Evolutionary conservation across 495 filamentous ascomycete species (phyloP), one percentile per base, ranked within the genome.

Genomic region (Aspergillus baeticus): DNA sequence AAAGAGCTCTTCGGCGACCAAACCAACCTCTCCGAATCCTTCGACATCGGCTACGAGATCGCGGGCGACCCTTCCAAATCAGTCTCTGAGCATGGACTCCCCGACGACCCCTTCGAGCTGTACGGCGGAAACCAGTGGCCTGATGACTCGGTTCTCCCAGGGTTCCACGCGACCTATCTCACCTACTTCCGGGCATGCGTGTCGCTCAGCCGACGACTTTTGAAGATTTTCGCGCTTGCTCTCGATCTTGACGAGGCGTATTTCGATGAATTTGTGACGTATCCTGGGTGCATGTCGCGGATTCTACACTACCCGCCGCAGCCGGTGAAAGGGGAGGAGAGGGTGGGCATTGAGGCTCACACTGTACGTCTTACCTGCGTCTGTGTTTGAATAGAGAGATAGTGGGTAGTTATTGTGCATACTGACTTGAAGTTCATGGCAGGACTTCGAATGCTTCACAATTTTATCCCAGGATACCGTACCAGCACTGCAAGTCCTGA

Each of bases 361-460:
- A 76, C 75, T 14, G 69, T 68, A 33, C 23, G 48, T 35, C 2
- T 22, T 23, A 21, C 11, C 43, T 15, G 11, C 1, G 5, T 45
- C 3, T 0, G 23, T 34, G 14, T n/a, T n/a, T n/a, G n/a, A n/a
- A n/a, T n/a, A n/a, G n/a, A n/a, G n/a, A n/a, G n/a, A n/a, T n/a
- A n/a, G n/a, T n/a, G n/a, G n/a, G n/a, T n/a, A n/a, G n/a, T n/a
- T n/a, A n/a, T n/a, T n/a, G n/a, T n/a, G n/a, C n/a, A n/a, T n/a
- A n/a, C n/a, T n/a, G n/a, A n/a, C n/a, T n/a, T n/a, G n/a, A n/a
- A n/a, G n/a, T n/a, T 13, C 10, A n/a, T 6, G 15, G 3, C 17
- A 72, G 69, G 77, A 81, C 56, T 77, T 67, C 53, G 77, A 81
- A 60, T 80, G 74, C 63, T 72, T 77, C 57, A 76, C 75, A 0